A percentile compares a stretch with the other conserved stretches of the same genome.
Evolutionary conservation across 306 rosid genomes (phyloP).

Genomic region (Medicago arabica): DNA sequence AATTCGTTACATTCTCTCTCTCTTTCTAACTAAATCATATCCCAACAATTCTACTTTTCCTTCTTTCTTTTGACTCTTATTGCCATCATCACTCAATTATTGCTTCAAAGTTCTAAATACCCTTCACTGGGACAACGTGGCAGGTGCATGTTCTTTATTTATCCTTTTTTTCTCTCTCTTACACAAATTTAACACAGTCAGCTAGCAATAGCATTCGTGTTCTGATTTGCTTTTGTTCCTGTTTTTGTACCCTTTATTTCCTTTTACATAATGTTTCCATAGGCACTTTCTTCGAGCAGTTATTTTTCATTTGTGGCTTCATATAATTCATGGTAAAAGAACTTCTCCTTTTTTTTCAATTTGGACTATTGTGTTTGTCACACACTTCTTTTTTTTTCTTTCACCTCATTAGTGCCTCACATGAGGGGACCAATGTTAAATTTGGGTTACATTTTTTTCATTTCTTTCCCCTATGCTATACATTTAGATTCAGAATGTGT

Average conservation of each 20-base stretch:
- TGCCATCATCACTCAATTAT: slow-evolving; percentile 56
- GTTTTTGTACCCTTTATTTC: slow-evolving; percentile 46
- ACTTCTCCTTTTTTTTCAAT: slow-evolving; percentile 34
- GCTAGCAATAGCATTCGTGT: slow-evolving; percentile 39
- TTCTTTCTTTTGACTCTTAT: slow-evolving; percentile 50
- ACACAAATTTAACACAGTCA: slow-evolving; percentile 35
- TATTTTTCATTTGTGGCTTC: slow-evolving; percentile 52
- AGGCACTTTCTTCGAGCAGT: slow-evolving; percentile 47
- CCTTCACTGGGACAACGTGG: slow-evolving; percentile 44
- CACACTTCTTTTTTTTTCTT: slow-evolving; percentile 39
- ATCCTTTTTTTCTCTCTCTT: slow-evolving; percentile 11
- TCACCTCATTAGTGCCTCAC: slow-evolving; percentile 44
- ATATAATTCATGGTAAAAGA: slow-evolving; percentile 51
- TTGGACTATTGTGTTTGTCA: slow-evolving; percentile 61
- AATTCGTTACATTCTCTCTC: slow-evolving; percentile 28
- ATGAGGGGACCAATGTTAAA: slow-evolving; percentile 58
- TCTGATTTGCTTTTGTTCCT: slow-evolving; percentile 46
- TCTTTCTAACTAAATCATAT: slow-evolving; percentile 35
- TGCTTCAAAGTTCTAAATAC: slow-evolving; percentile 46
- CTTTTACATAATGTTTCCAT: slow-evolving; percentile 50
- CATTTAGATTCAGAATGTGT: slow-evolving; percentile 44
- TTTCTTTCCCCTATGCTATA: slow-evolving; percentile 38
- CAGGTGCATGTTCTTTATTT: slow-evolving; percentile 35
- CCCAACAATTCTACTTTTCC: slow-evolving; percentile 31
- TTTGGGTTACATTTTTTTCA: slow-evolving; percentile 36